Percentiles rank a stretch among this genome's conserved stretches.
These are phyloP conservation scores for Coelastrella sp. DNA, from an alignment of 139 green algal species.

Conservation along the genomic window DNA sequence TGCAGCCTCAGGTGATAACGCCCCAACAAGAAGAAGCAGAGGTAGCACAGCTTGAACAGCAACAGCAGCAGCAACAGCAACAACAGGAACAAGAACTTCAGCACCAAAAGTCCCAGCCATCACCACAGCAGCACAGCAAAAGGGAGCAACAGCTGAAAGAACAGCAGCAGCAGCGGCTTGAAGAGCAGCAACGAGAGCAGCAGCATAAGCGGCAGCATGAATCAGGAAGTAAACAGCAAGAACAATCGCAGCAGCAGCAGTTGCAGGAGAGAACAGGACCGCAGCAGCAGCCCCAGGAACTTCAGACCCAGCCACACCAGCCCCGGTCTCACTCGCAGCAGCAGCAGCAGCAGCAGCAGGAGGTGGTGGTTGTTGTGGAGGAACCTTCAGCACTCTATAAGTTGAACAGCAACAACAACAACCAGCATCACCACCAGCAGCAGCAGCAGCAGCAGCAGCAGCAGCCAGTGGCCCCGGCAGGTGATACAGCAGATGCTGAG, in stretches of 20 bases:
- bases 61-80: slow-evolving; percentile 2
- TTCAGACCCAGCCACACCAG: background rate
- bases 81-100: background rate
- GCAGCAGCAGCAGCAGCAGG: slow-evolving; percentile 23
- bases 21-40: background rate
- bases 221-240: background rate
- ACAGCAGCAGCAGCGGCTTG: background rate
- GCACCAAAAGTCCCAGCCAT: background rate
- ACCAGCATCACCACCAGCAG: background rate
- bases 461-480: background rate
- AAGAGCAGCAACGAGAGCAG: background rate
- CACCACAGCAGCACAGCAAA: background rate
- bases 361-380: no score
- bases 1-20: background rate
- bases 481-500: slow-evolving; percentile 6
- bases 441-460: slow-evolving; percentile 25
- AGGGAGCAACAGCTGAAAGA: background rate
- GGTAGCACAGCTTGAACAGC: slow-evolving; percentile 2
- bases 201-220: background rate
- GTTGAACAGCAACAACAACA: no score
- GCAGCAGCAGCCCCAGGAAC: background rate
- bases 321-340: background rate
- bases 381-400: no score
- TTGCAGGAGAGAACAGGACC: background rate
- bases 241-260: background rate